Conservation (phyloP, 2,329 filamentous ascomycete species). For the Leptodontidium sp. region DNA sequence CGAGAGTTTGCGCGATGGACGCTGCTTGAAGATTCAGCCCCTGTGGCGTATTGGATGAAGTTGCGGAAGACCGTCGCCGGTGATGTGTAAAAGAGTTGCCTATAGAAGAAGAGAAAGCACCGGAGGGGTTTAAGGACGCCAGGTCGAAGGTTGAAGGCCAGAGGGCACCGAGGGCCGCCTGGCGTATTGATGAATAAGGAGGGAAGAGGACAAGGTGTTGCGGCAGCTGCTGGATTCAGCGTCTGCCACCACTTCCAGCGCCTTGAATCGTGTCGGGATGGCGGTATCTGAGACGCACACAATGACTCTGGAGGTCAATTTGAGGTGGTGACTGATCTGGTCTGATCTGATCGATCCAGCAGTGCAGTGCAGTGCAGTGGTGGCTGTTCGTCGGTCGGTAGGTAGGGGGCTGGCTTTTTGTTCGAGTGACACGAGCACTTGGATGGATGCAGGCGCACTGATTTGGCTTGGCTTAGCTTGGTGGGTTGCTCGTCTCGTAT, state of each 20-base stretch:
- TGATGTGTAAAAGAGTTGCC: constrained; percentile 46
- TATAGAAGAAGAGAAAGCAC: constrained; percentile 59
- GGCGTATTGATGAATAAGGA: constrained; percentile 28
- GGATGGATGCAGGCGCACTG: neutral
- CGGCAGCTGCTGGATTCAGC: constrained; percentile 9
- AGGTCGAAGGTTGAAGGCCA: constrained; percentile 52
- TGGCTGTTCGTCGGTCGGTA: too few species aligned
- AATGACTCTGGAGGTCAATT: neutral
- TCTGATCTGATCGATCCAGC: too few species aligned
- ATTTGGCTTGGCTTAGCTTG: constrained; percentile 16
- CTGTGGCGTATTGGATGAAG: constrained; percentile 43
- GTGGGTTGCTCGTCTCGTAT: too few species aligned
- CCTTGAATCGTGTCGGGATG: neutral
- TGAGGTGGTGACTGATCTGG: neutral
- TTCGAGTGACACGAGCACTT: neutral
- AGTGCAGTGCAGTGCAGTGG: too few species aligned
- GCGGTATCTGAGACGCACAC: neutral
- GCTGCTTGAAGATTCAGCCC: constrained; percentile 38
- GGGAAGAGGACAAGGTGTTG: constrained; percentile 10
- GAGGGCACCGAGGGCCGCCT: constrained; percentile 43
- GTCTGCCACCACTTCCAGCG: neutral
- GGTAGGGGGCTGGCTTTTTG: constrained; percentile 6
- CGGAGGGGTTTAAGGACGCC: constrained; percentile 57
- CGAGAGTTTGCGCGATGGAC: constrained; percentile 35
- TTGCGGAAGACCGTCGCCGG: constrained; percentile 49